Evolutionary conservation across 345 rosid genomes (phyloP), one percentile per base, ranked within the genome.

Genomic region (Pistacia integerrima): DNA sequence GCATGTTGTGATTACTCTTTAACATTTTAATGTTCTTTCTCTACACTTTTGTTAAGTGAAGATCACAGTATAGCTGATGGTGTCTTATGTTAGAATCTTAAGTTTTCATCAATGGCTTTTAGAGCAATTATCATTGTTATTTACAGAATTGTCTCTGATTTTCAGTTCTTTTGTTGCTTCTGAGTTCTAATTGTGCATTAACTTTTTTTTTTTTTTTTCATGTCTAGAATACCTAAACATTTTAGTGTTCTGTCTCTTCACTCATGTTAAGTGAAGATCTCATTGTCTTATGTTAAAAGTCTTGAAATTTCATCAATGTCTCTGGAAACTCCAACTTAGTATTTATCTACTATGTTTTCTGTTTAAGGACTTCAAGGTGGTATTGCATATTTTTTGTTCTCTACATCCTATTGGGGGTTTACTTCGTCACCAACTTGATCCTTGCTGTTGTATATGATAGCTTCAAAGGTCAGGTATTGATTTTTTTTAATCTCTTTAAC

Each of bases 361-460:
- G 79, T 83, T 81, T 60, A 76, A 96, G 99, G 93, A 84, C 75
- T 83, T 90, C 99, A 28, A 98, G 99, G 57, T 93, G 98, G 97
- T 91, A 88, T 70, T 79, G 84, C 85, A 67, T 93, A 52, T 93
- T 93, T 84, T 93, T 90, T 75, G 87, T 92, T 74, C 87, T 96
- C 70, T 96, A 91, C 41, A 88, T 96, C 81, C 90, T 96, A 67
- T 57, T 96, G 81, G 99, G 94, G 5, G 97, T 96, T 82, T 96
- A 96, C 90, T 96, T 93, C 28, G 97, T 96, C 88, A 96, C 98
- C 0, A 96, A 96, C 86, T 88, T 96, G 92, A 86, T 96, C 76
- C 98, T 96, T 84, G 99, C 98, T 78, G 99, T 96, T 71, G 94
- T 96, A 13, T 96, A 96, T 70, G 97, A 96, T 80, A 91, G 97